phyloP scores from a whole-genome alignment of 1,284 basidiomycete species.

The Puccinia polysora region DNA sequence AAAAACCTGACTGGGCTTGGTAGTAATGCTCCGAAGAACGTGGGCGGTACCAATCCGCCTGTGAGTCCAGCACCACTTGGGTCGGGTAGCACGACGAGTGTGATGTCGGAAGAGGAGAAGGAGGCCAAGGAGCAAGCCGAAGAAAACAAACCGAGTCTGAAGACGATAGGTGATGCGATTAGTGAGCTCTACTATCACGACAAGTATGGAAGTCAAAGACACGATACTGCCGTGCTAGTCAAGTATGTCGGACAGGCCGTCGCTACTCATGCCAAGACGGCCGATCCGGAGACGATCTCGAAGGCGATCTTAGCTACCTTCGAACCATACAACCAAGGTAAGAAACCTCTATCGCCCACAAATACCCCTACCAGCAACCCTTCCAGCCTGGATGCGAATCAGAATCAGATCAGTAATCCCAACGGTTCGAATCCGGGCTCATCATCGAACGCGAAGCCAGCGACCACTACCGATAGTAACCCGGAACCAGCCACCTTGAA shows the following conservation, averaged over 20 bases:
- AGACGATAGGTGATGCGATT: constrained; percentile 19
- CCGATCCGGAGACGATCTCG: constrained; percentile 13
- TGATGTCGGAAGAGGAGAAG: constrained; percentile 6
- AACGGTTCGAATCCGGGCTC: too few species aligned
- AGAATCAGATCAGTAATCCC: neutral
- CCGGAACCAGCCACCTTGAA: neutral
- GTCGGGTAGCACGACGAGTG: too few species aligned
- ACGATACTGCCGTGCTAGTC: constrained; percentile 13
- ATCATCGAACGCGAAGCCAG: too few species aligned
- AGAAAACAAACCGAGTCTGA: constrained; percentile 13
- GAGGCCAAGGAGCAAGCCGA: constrained; percentile 8
- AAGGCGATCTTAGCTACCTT: constrained; percentile 35
- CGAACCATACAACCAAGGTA: constrained; percentile 27
- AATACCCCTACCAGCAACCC: too few species aligned
- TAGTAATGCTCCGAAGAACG: too few species aligned
- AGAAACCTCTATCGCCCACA: too few species aligned
- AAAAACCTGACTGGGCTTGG: too few species aligned
- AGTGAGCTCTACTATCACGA: constrained; percentile 27
- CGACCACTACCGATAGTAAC: neutral
- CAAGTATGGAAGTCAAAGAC: constrained; percentile 8
- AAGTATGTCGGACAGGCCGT: constrained; percentile 21
- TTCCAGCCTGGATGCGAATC: neutral
- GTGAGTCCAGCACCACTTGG: too few species aligned
- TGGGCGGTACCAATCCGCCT: too few species aligned
- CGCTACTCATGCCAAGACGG: neutral